Percentiles rank a stretch among this genome's conserved stretches.
phyloP scores from a whole-genome alignment of 2,329 filamentous ascomycete species.

The Exophiala sideris region DNA sequence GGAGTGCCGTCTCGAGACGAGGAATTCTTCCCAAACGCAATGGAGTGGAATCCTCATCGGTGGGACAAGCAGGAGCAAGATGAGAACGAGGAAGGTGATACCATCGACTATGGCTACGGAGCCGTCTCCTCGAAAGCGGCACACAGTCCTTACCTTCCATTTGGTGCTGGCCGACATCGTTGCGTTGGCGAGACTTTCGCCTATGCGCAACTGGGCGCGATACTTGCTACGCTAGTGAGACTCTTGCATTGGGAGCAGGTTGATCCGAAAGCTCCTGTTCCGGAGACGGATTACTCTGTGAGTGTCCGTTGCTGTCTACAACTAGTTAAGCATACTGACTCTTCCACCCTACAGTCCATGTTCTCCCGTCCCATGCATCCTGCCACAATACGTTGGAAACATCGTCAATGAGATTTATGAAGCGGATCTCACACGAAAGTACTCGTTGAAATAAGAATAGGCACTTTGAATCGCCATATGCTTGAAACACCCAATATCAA shows the following conservation, averaged over 20 bases:
- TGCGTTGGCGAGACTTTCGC: conserved; percentile 77
- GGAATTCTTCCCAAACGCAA: conserved; percentile 59
- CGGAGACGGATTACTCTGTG: conserved; percentile 62
- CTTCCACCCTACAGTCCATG: conserved; percentile 13
- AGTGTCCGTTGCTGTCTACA: conserved; percentile 29
- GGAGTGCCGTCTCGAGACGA: conserved; percentile 65
- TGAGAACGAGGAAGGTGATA: conserved; percentile 51
- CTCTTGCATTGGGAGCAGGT: conserved; percentile 59
- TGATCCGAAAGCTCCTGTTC: conserved; percentile 55
- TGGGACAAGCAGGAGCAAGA: conserved; percentile 59
- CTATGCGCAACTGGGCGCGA: conserved; percentile 65
- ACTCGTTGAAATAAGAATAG: too few species aligned
- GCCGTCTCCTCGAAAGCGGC: conserved; percentile 80
- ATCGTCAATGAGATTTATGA: not conserved
- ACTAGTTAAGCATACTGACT: too few species aligned
- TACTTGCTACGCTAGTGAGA: conserved; percentile 60
- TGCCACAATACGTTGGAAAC: conserved; percentile 13
- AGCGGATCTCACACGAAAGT: not conserved
- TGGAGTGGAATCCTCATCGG: conserved; percentile 59
- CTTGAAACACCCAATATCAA: too few species aligned
- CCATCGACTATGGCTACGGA: conserved; percentile 89
- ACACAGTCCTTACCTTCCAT: conserved; percentile 69
- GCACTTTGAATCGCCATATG: too few species aligned
- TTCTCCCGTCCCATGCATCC: conserved; percentile 19
- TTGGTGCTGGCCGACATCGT: conserved; percentile 68